Evolutionary conservation across 176 grass and related monocot species (phyloP), one percentile per base, ranked within the genome.

Genomic region (Cocos nucifera): DNA sequence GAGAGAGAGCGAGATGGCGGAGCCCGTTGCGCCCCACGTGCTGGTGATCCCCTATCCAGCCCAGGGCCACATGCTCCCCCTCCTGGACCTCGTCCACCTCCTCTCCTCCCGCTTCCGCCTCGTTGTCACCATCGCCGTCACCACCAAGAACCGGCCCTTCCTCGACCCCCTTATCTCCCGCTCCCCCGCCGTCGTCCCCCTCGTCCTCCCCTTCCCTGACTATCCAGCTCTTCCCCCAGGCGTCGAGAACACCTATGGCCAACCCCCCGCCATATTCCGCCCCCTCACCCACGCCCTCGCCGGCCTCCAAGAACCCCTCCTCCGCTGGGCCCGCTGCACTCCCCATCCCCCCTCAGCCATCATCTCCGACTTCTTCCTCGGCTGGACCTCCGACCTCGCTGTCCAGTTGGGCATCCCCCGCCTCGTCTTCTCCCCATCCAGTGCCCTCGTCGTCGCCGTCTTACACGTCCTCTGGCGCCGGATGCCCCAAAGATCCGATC

Each of bases 21-120:
- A 62, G 59, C 57, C 49, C 44, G 15, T 19, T 17, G 21, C 22
- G 17, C 79, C 63, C 2, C 87, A 86, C 51, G 22, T 87, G 17
- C 73, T 92, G 28, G 10, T 92, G n/a, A 22, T 92, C 27, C 83
- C 83, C 10, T 87, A 69, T 66, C 62, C 70, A 1, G 58, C 80
- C 14, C 88, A 92, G 52, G 83, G 88, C 53, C 88, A 87, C 69
- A 28, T 78, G 51, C 74, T 63, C 21, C 80, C 83, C 29, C 80
- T 92, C 50, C 70, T 83, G 4, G 83, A 83, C 58, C 17, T 92
- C 22, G 53, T 75, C 15, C 53, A 57, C 7, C 77, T 75, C 57
- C 80, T 92, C 62, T 78, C 83, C 2, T 1, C 24, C 0, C 83
- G 70, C 22, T 62, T 56, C 22, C 19, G 28, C 28, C 28, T 29